Conservation (phyloP, 495 filamentous ascomycete genomes). For the Penicillium paxilli region DNA sequence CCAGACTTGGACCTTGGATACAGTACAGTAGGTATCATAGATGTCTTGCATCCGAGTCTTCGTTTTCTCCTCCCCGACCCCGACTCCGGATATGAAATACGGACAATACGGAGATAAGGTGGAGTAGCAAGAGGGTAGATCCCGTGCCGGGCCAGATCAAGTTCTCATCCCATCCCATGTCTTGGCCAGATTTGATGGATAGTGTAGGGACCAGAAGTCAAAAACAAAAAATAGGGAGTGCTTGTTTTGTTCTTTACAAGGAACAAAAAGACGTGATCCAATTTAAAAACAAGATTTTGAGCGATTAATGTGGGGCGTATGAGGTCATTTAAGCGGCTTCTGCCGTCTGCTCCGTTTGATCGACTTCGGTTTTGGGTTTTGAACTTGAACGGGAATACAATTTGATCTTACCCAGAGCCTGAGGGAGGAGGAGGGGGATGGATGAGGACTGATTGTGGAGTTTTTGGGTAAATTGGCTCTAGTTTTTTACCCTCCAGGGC, state of each 20-base stretch:
- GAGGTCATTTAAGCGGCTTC: constrained; percentile 30
- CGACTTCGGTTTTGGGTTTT: constrained; percentile 9
- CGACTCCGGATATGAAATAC: no score
- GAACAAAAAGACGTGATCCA: not conserved
- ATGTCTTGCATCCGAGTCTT: not conserved
- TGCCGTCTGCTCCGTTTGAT: constrained; percentile 24
- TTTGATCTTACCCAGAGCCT: no score
- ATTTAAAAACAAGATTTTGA: constrained; percentile 24
- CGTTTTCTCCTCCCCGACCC: no score
- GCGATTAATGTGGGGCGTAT: constrained; percentile 13
- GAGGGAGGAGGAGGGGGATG: not conserved
- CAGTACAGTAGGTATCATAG: no score
- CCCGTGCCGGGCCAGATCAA: not conserved
- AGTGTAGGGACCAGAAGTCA: not conserved
- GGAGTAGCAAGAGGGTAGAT: not conserved
- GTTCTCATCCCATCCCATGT: no score
- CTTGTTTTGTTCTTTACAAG: no score
- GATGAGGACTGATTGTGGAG: not conserved
- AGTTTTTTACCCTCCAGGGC: not conserved
- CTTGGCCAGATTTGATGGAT: not conserved
- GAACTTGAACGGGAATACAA: not conserved
- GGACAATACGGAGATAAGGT: not conserved
- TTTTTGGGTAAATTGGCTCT: not conserved
- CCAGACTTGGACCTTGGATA: no score
- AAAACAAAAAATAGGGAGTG: not conserved